Percentiles rank a stretch among this genome's conserved stretches.
Evolutionary conservation across 352 stramenopile genomes (phyloP).

Genomic region (Phytopythium aichiense): DNA sequence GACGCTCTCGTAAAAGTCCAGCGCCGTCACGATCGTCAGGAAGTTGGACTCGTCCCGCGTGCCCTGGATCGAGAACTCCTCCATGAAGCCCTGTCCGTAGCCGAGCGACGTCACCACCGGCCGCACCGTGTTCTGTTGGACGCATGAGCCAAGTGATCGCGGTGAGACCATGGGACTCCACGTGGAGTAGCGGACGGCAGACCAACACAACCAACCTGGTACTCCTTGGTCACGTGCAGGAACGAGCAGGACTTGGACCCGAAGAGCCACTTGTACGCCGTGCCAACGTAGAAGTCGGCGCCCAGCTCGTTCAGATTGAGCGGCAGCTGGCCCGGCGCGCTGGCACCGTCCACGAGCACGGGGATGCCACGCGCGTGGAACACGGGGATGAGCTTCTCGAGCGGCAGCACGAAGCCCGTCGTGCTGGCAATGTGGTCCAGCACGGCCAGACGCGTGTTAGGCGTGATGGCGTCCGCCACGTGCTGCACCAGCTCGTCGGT

Average conservation of each 20-base stretch:
- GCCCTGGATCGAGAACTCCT: slow-evolving; percentile 83
- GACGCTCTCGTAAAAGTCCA: slow-evolving; percentile 84
- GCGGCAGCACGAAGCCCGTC: slow-evolving; percentile 68
- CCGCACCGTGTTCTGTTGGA: slow-evolving; percentile 48
- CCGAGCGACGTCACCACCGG: slow-evolving; percentile 79
- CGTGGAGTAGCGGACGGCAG: background rate
- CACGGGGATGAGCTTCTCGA: slow-evolving; percentile 80
- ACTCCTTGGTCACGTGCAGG: slow-evolving; percentile 78
- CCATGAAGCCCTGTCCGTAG: slow-evolving; percentile 76
- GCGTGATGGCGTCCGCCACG: slow-evolving; percentile 67
- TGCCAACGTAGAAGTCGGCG: slow-evolving; percentile 84
- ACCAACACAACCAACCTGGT: slow-evolving; percentile 24
- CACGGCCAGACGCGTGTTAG: slow-evolving; percentile 80
- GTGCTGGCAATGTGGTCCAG: slow-evolving; percentile 82
- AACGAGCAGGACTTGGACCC: slow-evolving; percentile 84
- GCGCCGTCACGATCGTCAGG: slow-evolving; percentile 69
- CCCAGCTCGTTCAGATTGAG: slow-evolving; percentile 63
- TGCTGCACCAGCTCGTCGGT: slow-evolving; percentile 71
- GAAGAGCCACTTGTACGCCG: slow-evolving; percentile 84
- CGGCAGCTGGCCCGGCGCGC: slow-evolving; percentile 63
- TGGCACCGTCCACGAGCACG: slow-evolving; percentile 77
- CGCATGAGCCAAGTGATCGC: background rate
- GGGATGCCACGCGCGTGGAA: slow-evolving; percentile 76
- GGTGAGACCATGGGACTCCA: background rate
- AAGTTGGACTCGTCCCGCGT: slow-evolving; percentile 83